Percentiles rank a stretch among this genome's conserved stretches.
These are phyloP conservation scores for Ustilago bromivora DNA, from an alignment of 1,284 basidiomycete genomes.

Conservation along the genomic window DNA sequence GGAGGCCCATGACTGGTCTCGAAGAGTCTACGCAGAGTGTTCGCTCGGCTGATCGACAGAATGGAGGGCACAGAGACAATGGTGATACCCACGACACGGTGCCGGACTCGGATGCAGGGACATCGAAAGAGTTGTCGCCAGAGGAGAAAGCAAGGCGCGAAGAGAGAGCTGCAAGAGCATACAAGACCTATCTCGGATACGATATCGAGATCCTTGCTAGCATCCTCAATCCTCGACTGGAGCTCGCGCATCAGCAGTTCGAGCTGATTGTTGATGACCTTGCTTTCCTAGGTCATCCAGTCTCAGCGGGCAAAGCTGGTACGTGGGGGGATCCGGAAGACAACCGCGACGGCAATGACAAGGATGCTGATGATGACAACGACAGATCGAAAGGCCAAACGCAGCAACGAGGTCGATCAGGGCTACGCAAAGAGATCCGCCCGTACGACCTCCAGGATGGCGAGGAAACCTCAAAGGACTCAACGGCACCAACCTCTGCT, in stretches of 20 bases:
- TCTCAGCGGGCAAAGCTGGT: slow-evolving; percentile 76
- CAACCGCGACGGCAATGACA: slow-evolving; percentile 6
- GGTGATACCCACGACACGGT: slow-evolving; percentile 25
- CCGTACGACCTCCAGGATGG: slow-evolving; percentile 30
- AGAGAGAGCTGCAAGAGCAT: slow-evolving; percentile 45
- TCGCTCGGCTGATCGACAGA: slow-evolving; percentile 30
- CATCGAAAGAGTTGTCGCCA: slow-evolving; percentile 45
- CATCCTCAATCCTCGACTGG: slow-evolving; percentile 80
- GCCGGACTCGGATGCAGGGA: slow-evolving; percentile 42
- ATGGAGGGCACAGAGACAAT: slow-evolving; percentile 19
- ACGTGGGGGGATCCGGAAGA: slow-evolving; percentile 30
- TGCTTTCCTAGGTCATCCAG: slow-evolving; percentile 95
- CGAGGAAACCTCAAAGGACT: background rate
- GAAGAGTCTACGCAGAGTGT: slow-evolving; percentile 37
- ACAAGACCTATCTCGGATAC: slow-evolving; percentile 80
- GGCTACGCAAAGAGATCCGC: slow-evolving; percentile 44
- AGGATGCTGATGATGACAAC: slow-evolving; percentile 3
- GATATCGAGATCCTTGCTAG: slow-evolving; percentile 83
- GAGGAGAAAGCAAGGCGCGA: slow-evolving; percentile 43
- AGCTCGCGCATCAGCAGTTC: slow-evolving; percentile 93
- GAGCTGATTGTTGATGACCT: slow-evolving; percentile 91
- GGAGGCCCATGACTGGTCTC: slow-evolving; percentile 21
- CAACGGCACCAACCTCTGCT: background rate
- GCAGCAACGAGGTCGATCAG: slow-evolving; percentile 36
- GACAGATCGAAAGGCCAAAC: background rate